Conservation (phyloP, 306 rosid genomes). For the Neltuma alba region DNA sequence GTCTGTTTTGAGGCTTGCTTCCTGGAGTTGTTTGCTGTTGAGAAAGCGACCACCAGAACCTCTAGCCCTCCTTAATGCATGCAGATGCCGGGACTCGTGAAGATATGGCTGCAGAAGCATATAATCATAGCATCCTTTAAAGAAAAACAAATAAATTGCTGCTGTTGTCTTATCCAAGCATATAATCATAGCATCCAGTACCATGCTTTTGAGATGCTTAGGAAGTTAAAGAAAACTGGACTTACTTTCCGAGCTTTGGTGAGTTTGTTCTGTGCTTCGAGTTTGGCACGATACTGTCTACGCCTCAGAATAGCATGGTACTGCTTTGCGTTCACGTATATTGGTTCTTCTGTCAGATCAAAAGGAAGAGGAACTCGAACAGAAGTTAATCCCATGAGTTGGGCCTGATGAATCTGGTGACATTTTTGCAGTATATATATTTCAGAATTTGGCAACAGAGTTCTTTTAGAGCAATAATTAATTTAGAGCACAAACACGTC, state of each 20-base stretch:
- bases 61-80: constrained; percentile 77
- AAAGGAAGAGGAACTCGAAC: constrained; percentile 54
- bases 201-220: not conserved
- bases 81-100: constrained; percentile 77
- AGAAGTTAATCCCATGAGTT: constrained; percentile 44
- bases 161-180: not conserved
- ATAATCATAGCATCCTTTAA: not conserved
- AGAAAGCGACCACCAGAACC: constrained; percentile 82
- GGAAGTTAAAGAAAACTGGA: not conserved
- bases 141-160: not conserved
- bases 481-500: constrained; percentile 21
- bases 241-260: constrained; percentile 72
- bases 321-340: constrained; percentile 89
- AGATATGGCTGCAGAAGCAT: constrained; percentile 70
- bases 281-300: constrained; percentile 87
- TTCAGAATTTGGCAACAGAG: constrained; percentile 30
- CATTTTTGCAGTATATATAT: constrained; percentile 29
- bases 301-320: constrained; percentile 91
- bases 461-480: constrained; percentile 9
- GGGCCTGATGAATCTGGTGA: constrained; percentile 48
- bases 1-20: constrained; percentile 32
- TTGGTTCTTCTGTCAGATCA: constrained; percentile 61
- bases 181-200: not conserved
- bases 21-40: constrained; percentile 50
- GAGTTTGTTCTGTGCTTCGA: constrained; percentile 73